A percentile compares a stretch with the other conserved stretches of the same genome.
These are phyloP conservation scores for Iris pallida DNA, from an alignment of 116 monocot species.

Conservation along the genomic window DNA sequence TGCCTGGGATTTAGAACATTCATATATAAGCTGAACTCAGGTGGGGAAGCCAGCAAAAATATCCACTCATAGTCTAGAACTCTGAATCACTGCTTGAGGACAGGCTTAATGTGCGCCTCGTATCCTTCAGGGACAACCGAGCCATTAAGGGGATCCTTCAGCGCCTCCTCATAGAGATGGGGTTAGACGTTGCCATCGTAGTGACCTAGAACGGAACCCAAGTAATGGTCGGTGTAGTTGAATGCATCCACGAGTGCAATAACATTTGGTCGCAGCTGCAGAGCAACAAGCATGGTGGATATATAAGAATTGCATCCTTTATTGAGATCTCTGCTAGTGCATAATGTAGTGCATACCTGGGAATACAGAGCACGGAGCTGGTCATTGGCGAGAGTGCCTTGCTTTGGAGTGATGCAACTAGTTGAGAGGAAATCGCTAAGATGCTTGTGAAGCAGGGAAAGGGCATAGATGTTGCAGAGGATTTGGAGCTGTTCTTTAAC, in stretches of 20 bases:
- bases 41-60: too few relatives aligned
- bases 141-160: constrained; percentile 89
- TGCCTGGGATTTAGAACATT: too few relatives aligned
- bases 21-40: too few relatives aligned
- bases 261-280: constrained; percentile 82
- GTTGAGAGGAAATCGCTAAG: constrained; percentile 84
- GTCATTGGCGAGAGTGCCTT: constrained; percentile 73
- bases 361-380: constrained; percentile 73
- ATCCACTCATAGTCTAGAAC: constrained; percentile 46
- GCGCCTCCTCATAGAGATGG: constrained; percentile 66
- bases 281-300: neutral
- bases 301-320: neutral
- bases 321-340: neutral
- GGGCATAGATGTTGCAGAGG: constrained; percentile 83
- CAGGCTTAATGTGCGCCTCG: constrained; percentile 54
- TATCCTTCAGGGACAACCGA: constrained; percentile 78
- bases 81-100: constrained; percentile 63
- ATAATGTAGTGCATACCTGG: constrained; percentile 31
- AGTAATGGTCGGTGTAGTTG: constrained; percentile 87
- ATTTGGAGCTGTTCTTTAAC: constrained; percentile 62
- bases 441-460: constrained; percentile 80
- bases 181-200: constrained; percentile 94
- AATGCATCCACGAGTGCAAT: constrained; percentile 90
- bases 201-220: constrained; percentile 73
- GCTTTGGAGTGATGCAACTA: constrained; percentile 68